Conservation (phyloP, 352 stramenopile species). For the Phytophthora agathidicida region DNA sequence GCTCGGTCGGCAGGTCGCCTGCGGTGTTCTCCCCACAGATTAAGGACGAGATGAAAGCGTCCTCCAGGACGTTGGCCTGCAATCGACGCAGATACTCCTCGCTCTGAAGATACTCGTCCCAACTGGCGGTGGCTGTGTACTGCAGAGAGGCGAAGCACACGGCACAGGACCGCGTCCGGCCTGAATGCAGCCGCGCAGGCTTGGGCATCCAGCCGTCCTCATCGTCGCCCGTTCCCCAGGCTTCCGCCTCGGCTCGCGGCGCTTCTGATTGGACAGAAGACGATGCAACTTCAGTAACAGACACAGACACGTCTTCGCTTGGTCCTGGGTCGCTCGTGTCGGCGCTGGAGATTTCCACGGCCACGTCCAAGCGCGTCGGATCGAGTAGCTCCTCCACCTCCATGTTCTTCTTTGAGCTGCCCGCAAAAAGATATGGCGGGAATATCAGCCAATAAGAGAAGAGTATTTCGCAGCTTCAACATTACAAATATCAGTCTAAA, state of each 20-base stretch:
- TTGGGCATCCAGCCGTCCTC: conserved; percentile 89
- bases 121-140: conserved; percentile 69
- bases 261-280: conserved; percentile 3
- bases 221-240: conserved; percentile 31
- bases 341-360: conserved; percentile 11
- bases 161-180: conserved; percentile 74
- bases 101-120: conserved; percentile 88
- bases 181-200: conserved; percentile 75
- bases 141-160: conserved; percentile 82
- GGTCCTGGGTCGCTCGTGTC: neutral
- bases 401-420: conserved; percentile 12
- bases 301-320: neutral
- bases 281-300: neutral
- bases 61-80: conserved; percentile 78
- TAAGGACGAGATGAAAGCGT: conserved; percentile 78
- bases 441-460: conserved; percentile 6
- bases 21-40: conserved; percentile 78
- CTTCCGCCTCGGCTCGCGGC: conserved; percentile 10
- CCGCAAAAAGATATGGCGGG: conserved; percentile 17
- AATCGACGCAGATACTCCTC: conserved; percentile 73
- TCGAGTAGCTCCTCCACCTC: conserved; percentile 19
- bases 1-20: conserved; percentile 81
- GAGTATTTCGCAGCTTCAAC: conserved; percentile 8
- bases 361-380: neutral
- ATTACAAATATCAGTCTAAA: too few species aligned